These are phyloP conservation scores for Irineochytrium annulatum DNA, from an alignment of 192 early-diverging fungal species.

Conservation along the genomic window DNA sequence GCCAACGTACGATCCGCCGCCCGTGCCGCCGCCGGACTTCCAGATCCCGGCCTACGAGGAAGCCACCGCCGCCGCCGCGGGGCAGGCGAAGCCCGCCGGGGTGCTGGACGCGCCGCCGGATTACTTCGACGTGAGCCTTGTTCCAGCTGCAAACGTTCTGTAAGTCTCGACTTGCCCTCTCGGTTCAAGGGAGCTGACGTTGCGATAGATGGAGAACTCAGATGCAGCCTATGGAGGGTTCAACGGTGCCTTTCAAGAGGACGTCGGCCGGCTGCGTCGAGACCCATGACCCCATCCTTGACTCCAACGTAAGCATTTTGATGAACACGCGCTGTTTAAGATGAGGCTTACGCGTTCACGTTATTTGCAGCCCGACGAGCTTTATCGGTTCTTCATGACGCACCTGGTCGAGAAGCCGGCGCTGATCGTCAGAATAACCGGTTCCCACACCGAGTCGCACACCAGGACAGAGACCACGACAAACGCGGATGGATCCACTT, in stretches of 20 bases:
- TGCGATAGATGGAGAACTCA: background rate
- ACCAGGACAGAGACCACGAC: background rate
- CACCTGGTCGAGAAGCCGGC: constrained; percentile 7
- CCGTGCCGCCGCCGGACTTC: too few relatives aligned
- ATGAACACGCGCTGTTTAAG: background rate
- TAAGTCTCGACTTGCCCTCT: background rate
- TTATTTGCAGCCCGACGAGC: constrained; percentile 6
- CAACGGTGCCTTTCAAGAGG: background rate
- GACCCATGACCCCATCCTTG: background rate
- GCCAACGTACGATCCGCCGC: too few relatives aligned
- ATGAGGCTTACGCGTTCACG: background rate
- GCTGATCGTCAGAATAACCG: constrained; percentile 2
- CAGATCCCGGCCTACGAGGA: too few relatives aligned
- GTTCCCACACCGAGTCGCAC: constrained; percentile 7
- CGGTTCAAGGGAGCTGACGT: background rate
- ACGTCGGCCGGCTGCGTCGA: background rate
- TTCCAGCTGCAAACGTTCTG: background rate
- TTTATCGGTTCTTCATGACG: constrained; percentile 13
- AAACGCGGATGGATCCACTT: background rate
- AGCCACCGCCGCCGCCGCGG: too few relatives aligned
- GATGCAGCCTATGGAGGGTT: background rate
- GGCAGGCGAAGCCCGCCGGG: too few relatives aligned
- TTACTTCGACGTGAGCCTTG: background rate
- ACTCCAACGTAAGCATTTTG: background rate
- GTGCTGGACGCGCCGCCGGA: too few relatives aligned